Evolutionary conservation across 2,329 filamentous ascomycete species (phyloP), one percentile per base, ranked within the genome.

Genomic region (Pseudogymnoascus verrucosus): DNA sequence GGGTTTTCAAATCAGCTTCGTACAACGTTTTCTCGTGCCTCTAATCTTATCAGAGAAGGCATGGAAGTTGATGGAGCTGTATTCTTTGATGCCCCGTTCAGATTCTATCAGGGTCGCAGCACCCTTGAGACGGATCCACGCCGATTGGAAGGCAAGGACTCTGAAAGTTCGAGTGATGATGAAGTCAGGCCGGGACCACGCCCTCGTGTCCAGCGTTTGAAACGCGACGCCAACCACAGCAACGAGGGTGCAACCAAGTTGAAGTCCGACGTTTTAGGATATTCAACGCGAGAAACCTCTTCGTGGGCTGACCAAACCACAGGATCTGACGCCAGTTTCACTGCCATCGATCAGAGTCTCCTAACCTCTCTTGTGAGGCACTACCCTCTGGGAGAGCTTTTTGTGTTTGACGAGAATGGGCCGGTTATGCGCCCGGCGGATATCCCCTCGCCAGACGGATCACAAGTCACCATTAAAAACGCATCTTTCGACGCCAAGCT

Each of bases 61-160:
- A 37, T 61, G 31, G 59, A 61, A n/a, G 31, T 61, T 42, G 59
- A 61, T n/a, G 59, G 59, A 7, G 19, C 19, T 3, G 19, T 42
- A 11, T 61, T 61, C n/a, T 42, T 61, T 3, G 59, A 61, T 61
- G 34, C 59, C 12, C 68, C 69, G 2, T 67, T 68, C 34, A 62
- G 64, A 16, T 70, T 68, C 39, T 70, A 70, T 61, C 66, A 69
- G 62, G 67, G 64, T 8, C 63, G 69, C 37, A 69, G 66, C 44
- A 69, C 66, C 14, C 62, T 70, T 4, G 66, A 69, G 39, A 57
- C 65, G 14, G 68, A 68, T 44, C 42, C 65, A 2, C 64, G 67
- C 21, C 64, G 62, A 2, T 60, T 63, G 1, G 64, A 65, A 4
- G 40, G 16, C 4, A 54, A 63, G 11, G 64, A 62, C 1, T 63